Percentiles rank a stretch among this genome's conserved stretches.
Conservation (phyloP, 129 eudicot genomes). For the Escallonia herrerae region DNA sequence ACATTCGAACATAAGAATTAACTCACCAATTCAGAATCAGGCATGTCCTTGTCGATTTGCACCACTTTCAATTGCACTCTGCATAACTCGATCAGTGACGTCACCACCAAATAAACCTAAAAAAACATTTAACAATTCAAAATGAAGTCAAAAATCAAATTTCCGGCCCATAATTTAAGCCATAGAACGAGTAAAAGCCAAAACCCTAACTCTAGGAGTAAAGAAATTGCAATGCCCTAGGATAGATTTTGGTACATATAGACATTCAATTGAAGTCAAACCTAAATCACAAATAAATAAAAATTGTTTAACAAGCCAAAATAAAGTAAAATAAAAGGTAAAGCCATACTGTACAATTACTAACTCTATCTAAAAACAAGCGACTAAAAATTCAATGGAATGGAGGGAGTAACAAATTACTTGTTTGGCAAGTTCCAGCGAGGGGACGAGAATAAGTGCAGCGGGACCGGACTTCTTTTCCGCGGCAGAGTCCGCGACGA, state of each 20-base stretch:
- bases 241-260: too few species aligned
- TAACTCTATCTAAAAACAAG: too few species aligned
- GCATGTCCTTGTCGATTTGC: conserved; percentile 61
- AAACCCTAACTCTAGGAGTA: background rate
- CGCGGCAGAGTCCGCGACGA: conserved; percentile 31
- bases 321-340: too few species aligned
- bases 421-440: conserved; percentile 83
- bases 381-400: too few species aligned
- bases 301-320: background rate
- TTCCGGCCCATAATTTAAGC: background rate
- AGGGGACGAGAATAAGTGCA: conserved; percentile 70
- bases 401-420: conserved; percentile 15
- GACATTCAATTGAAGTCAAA: background rate
- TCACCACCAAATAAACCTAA: conserved; percentile 76
- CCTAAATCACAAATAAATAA: too few species aligned
- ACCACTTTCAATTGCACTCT: conserved; percentile 74
- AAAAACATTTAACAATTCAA: conserved; percentile 3
- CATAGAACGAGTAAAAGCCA: background rate
- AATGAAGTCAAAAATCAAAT: too few species aligned
- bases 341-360: too few species aligned
- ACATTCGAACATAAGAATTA: background rate
- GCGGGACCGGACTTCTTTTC: conserved; percentile 44
- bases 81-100: conserved; percentile 66
- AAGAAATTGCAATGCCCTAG: background rate
- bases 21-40: conserved; percentile 64